phyloP scores from a whole-genome alignment of 2,329 filamentous ascomycete genomes.

The Leptographium procerum region DNA sequence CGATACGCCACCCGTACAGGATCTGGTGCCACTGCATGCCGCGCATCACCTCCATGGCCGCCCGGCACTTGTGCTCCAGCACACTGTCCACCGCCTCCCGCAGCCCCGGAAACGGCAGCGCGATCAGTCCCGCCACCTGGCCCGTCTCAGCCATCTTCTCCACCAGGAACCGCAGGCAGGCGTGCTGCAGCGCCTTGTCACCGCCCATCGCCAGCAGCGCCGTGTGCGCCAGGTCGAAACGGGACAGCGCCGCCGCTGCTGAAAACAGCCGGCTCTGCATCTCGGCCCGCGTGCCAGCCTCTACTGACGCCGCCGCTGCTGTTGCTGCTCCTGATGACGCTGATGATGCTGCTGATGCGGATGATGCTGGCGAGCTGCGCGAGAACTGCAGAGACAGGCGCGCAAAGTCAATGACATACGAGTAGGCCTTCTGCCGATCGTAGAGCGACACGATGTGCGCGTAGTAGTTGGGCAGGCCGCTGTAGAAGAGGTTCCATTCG shows the following conservation, averaged over 20 bases:
- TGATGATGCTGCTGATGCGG: no score
- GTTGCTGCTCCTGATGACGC: no score
- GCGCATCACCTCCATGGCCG: conserved; percentile 40
- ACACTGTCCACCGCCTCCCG: conserved; percentile 69
- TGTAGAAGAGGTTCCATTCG: conserved; percentile 58
- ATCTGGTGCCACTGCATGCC: conserved; percentile 74
- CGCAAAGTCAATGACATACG: conserved; percentile 76
- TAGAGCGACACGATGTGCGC: conserved; percentile 75
- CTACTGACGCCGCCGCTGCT: background rate
- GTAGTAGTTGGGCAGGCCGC: conserved; percentile 74
- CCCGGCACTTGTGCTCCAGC: conserved; percentile 54
- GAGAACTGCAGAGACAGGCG: conserved; percentile 60
- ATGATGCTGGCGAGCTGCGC: conserved; percentile 8
- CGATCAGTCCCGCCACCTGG: conserved; percentile 56
- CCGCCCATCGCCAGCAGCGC: conserved; percentile 55
- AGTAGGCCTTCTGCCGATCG: conserved; percentile 64
- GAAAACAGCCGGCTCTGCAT: conserved; percentile 77
- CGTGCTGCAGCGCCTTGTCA: conserved; percentile 52
- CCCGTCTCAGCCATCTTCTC: conserved; percentile 58
- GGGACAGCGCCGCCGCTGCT: conserved; percentile 64
- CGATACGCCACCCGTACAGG: conserved; percentile 82
- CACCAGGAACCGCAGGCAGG: conserved; percentile 59
- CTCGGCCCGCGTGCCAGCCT: conserved; percentile 33
- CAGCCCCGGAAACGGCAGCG: conserved; percentile 62
- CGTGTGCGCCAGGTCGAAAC: conserved; percentile 74